Evolutionary conservation across 2,329 filamentous ascomycete species (phyloP), one percentile per base, ranked within the genome.

Genomic region (Ophiostoma perfectum): DNA sequence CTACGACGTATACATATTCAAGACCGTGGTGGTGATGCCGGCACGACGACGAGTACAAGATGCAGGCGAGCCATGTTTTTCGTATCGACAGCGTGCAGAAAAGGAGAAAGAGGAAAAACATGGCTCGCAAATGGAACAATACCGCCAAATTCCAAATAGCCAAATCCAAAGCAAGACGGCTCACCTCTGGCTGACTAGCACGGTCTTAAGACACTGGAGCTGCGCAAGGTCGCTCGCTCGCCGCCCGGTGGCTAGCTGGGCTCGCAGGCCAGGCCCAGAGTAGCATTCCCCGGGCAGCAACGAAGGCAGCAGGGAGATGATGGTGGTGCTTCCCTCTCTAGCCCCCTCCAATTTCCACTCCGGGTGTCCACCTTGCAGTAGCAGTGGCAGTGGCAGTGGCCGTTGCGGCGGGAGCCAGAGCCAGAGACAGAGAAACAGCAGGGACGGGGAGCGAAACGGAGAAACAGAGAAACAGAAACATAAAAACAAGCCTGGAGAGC

Each of bases 281-380:
- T 64, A 58, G 52, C 67, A 66, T 68, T 68, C 55, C 18, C 58
- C 44, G 38, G 60, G 70, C 27, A 16, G 49, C 66, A 47, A 63
- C 67, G 65, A 67, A 55, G 70, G 47, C 62, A 47, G 41, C 38
- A 63, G 39, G 60, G 38, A 18, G 9, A 47, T 11, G 12, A 47
- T n/a, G 27, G 11, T 27, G 18, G 18, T 6, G 12, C 44, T 65
- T 67, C 64, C 44, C 58, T 66, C 47, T 47, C 55, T 65, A 47
- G 68, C 67, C 66, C 70, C 68, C n/a, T 70, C 49, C 49, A 70
- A 71, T 71, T 71, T 70, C 70, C 69, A 65, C 66, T 55, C 41
- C 44, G n/a, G 18, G 60, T 63, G 60, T 63, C 60, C 60, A 63
- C 60, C 38, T 64, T 55, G 45, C 60, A 45, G 36, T 52, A 42